These are phyloP conservation scores for Lichtheimia hyalospora DNA, from an alignment of 371 early-diverging fungal species.

Conservation along the genomic window DNA sequence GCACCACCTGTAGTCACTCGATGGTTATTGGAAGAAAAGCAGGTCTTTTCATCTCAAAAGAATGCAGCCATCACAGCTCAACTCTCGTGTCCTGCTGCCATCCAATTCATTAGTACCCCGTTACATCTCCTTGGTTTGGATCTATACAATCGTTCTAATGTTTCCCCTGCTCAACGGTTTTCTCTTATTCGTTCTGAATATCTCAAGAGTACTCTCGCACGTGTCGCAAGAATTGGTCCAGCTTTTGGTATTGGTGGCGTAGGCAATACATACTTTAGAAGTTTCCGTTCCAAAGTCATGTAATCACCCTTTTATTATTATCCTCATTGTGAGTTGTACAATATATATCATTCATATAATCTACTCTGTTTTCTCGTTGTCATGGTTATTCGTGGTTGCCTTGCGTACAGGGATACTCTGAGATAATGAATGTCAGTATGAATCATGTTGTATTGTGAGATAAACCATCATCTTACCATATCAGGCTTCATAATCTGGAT, in stretches of 20 bases:
- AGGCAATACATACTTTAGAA: slow-evolving; percentile 45
- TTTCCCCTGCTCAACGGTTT: slow-evolving; percentile 22
- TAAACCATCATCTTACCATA: slow-evolving; percentile 4
- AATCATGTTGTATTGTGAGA: too few species aligned
- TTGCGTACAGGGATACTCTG: neutral
- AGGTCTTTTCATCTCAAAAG: slow-evolving; percentile 13
- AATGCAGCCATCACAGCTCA: slow-evolving; percentile 46
- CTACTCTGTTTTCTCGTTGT: neutral
- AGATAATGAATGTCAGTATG: neutral
- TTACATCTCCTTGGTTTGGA: slow-evolving; percentile 63
- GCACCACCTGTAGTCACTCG: slow-evolving; percentile 48
- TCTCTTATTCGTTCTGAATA: slow-evolving; percentile 53
- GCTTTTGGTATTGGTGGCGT: slow-evolving; percentile 75
- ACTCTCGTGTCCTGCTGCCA: slow-evolving; percentile 53
- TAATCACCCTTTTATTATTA: neutral
- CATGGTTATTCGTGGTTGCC: neutral
- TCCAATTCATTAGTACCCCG: slow-evolving; percentile 61
- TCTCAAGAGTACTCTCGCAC: slow-evolving; percentile 53
- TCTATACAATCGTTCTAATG: slow-evolving; percentile 55
- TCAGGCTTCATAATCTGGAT: slow-evolving; percentile 18
- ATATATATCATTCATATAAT: neutral
- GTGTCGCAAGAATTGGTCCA: slow-evolving; percentile 66
- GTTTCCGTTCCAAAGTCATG: slow-evolving; percentile 5
- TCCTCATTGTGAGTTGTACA: neutral
- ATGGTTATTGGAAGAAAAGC: slow-evolving; percentile 20